These are phyloP conservation scores for Argentina anserina DNA, from an alignment of 306 rosid genomes.

Conservation along the genomic window DNA sequence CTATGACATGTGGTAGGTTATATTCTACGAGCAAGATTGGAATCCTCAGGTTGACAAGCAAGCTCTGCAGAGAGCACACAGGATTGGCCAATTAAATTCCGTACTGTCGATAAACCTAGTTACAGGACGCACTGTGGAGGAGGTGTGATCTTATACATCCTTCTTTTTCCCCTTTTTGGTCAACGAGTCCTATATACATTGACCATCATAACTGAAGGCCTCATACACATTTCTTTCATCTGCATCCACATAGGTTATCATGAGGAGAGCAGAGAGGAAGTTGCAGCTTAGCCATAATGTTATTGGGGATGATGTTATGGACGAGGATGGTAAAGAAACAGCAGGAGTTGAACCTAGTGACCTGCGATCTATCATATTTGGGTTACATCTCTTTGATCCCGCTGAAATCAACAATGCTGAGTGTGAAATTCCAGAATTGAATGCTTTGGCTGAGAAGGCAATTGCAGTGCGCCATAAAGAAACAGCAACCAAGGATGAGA, in stretches of 20 bases:
- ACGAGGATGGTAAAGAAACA: constrained; percentile 41
- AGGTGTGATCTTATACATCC: constrained; percentile 46
- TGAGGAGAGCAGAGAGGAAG: constrained; percentile 88
- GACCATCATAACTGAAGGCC: constrained; percentile 8
- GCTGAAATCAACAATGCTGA: constrained; percentile 41
- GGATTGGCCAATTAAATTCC: constrained; percentile 84
- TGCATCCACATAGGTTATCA: constrained; percentile 58
- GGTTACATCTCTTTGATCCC: constrained; percentile 63
- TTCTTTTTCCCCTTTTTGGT: background rate
- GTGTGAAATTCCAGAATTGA: constrained; percentile 47
- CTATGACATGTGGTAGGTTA: constrained; percentile 46
- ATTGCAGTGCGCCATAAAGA: constrained; percentile 51
- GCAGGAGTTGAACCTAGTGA: constrained; percentile 52
- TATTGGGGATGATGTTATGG: constrained; percentile 53
- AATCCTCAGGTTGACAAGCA: constrained; percentile 97
- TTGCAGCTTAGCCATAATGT: constrained; percentile 80
- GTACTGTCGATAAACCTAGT: constrained; percentile 74
- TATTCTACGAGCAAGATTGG: constrained; percentile 99
- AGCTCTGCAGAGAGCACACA: constrained; percentile 91
- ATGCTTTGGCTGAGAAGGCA: constrained; percentile 64
- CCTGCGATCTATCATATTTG: constrained; percentile 79
- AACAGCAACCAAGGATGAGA: constrained; percentile 41
- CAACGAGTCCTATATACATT: constrained; percentile 16
- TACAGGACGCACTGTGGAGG: constrained; percentile 70
- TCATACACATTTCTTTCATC: constrained; percentile 20